phyloP scores from a whole-genome alignment of 805 yeast genomes.

The Maudiozyma serrabonitensis region DNA sequence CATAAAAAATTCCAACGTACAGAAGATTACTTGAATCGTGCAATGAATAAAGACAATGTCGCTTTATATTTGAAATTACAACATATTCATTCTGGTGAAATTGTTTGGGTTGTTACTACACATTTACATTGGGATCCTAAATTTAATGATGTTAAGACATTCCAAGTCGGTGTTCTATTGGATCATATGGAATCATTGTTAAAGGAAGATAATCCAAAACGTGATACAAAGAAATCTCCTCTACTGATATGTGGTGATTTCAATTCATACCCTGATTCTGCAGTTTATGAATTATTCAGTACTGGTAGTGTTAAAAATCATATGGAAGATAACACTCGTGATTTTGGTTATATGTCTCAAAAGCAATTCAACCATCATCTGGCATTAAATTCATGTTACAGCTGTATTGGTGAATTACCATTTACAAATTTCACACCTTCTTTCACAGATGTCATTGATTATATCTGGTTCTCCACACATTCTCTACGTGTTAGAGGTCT shows the following conservation, averaged over 20 bases:
- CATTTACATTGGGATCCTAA: slow-evolving; percentile 99
- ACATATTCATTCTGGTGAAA: slow-evolving; percentile 61
- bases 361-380: slow-evolving; percentile 79
- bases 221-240: slow-evolving; percentile 55
- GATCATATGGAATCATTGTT: slow-evolving; percentile 72
- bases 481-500: slow-evolving; percentile 76
- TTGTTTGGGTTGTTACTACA: slow-evolving; percentile 70
- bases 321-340: slow-evolving; percentile 72
- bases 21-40: slow-evolving; percentile 89
- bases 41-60: slow-evolving; percentile 90
- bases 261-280: slow-evolving; percentile 78
- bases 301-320: slow-evolving; percentile 75
- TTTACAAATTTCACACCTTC: slow-evolving; percentile 92
- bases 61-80: slow-evolving; percentile 72
- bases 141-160: slow-evolving; percentile 88
- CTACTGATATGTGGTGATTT: slow-evolving; percentile 84
- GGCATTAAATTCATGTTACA: slow-evolving; percentile 77
- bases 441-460: slow-evolving; percentile 88
- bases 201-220: slow-evolving; percentile 37
- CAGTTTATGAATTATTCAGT: slow-evolving; percentile 83
- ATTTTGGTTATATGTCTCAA: slow-evolving; percentile 83
- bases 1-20: slow-evolving; percentile 84
- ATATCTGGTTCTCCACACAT: slow-evolving; percentile 86
- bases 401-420: slow-evolving; percentile 77
- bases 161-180: slow-evolving; percentile 85